Percentiles rank a stretch among this genome's conserved stretches.
Conservation (phyloP, 148 eudicot species). For the Rhododendron mucronatum region DNA sequence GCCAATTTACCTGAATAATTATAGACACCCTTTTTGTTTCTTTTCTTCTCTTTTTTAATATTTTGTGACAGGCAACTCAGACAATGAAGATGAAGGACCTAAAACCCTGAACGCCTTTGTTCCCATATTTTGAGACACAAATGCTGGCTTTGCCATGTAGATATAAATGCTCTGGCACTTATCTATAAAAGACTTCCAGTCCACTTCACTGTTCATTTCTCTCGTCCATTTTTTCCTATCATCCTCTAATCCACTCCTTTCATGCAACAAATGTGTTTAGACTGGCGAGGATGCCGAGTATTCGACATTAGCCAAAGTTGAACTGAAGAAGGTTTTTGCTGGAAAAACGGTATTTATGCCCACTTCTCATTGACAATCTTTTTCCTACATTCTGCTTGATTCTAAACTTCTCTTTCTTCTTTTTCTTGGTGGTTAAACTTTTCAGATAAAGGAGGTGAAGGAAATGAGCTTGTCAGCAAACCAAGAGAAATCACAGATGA, state of each 20-base stretch:
- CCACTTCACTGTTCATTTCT: background rate
- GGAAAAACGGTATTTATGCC: conserved; percentile 47
- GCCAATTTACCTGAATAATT: background rate
- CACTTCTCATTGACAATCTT: background rate
- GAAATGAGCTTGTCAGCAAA: conserved; percentile 90
- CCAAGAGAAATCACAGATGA: conserved; percentile 75
- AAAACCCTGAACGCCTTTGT: background rate
- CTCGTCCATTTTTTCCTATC: background rate
- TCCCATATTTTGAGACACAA: background rate
- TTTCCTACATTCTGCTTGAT: background rate
- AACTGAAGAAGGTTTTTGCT: conserved; percentile 65
- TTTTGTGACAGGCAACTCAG: background rate
- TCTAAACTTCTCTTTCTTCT: background rate
- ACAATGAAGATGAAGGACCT: background rate
- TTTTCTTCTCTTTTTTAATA: background rate
- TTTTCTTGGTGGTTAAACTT: conserved; percentile 5
- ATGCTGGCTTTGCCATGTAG: background rate
- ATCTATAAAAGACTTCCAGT: background rate
- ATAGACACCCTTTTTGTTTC: background rate
- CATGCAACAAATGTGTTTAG: conserved; percentile 29
- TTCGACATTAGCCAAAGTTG: conserved; percentile 61
- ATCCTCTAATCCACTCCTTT: conserved; percentile 1
- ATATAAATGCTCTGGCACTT: background rate
- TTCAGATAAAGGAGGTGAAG: conserved; percentile 53
- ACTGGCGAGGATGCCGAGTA: conserved; percentile 65